phyloP scores from a whole-genome alignment of 2,329 filamentous ascomycete species.

The Orbilia ellipsospora region DNA sequence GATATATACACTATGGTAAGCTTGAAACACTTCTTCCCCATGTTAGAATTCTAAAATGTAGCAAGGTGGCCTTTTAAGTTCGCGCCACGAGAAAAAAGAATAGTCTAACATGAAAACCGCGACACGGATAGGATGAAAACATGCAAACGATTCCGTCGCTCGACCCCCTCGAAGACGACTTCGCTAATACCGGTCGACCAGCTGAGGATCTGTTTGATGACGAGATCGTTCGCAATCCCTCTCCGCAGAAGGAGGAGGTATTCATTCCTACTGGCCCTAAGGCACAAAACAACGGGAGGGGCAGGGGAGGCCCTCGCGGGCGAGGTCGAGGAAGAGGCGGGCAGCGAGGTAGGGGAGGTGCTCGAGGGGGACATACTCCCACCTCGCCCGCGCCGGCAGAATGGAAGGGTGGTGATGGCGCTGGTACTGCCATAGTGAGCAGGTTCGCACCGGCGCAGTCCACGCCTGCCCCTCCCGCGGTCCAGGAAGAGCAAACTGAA shows the following conservation, averaged over 20 bases:
- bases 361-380: conserved; percentile 24
- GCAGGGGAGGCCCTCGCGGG: conserved; percentile 34
- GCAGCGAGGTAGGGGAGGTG: conserved; percentile 30
- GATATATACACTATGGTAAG: conserved; percentile 12
- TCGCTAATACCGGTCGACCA: conserved; percentile 58
- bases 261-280: conserved; percentile 50
- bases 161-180: conserved; percentile 56
- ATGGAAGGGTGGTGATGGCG: conserved; percentile 36
- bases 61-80: neutral
- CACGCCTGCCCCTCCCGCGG: neutral
- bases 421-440: conserved; percentile 28
- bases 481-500: conserved; percentile 33
- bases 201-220: conserved; percentile 58
- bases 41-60: neutral
- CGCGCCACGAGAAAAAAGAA: neutral
- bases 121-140: conserved; percentile 32
- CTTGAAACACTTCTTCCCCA: neutral
- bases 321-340: conserved; percentile 35
- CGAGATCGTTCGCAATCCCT: conserved; percentile 56
- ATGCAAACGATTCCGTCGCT: conserved; percentile 43
- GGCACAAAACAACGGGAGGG: conserved; percentile 49
- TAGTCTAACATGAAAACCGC: neutral
- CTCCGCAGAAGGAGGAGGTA: conserved; percentile 53
- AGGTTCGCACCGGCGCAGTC: conserved; percentile 27
- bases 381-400: conserved; percentile 9